Base-by-base conservation (phyloP, 1,139 yeast species). In the Yamadazyma buinensis region DNA sequence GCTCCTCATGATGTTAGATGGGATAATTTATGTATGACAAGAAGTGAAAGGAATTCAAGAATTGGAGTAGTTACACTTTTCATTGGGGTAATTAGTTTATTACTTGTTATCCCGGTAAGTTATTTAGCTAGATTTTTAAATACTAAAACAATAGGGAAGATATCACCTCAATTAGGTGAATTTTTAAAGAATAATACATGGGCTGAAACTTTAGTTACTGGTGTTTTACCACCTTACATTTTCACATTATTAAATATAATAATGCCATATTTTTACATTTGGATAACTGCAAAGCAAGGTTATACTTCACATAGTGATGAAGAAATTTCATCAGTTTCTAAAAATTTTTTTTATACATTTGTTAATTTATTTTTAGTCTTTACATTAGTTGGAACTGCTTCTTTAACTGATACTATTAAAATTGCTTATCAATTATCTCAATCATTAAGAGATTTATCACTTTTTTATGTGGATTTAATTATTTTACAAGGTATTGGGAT, bases 1-100 rank as follows among this genome's bases (percentile, higher is more conserved):
- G 90, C 95, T 2, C 95, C 95, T 2, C 81, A 80, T 42, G 96
- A 86, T 54, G 79, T 86, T 15, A 69, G 83, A 34, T 86, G 96
- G 96, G 76, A 77, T 30, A 84, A 84, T 48, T 59, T 85, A 28
- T 74, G 80, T 45, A 57, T 84, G 51, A 69, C 84, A 10, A 64
- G 81, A 29, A 59, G 57, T 30, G 75, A 80, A 46, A 65, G 86
- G 23, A 61, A 81, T 38, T 38, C 76, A 2, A 64, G 87, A 36
- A 75, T 77, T 9, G 81, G 83, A 42, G 33, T 74, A 2, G 78
- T 87, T 17, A 84, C 90, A 6, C 42, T 80, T 11, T 52, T 79
- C 22, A 83, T 84, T 41, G 79, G 84, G 11, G 47, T 83, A 2
- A 60, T 80, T 23, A 80, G 88, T 33, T 69, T 83, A 13, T 68